phyloP scores from a whole-genome alignment of 371 early-diverging fungal genomes.

The Syncephalastrum monosporum region DNA sequence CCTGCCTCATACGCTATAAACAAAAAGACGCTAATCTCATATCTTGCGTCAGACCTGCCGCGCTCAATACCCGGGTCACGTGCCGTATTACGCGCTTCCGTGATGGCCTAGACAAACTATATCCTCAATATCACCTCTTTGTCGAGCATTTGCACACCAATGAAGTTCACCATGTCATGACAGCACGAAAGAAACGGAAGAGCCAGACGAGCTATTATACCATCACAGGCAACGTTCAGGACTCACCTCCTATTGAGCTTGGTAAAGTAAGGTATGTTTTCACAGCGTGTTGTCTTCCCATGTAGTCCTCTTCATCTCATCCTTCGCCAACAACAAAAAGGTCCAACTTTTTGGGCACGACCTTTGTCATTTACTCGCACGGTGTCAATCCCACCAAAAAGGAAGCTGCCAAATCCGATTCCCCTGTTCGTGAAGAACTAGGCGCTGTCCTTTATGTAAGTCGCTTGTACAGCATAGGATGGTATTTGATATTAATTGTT shows the following conservation, averaged over 20 bases:
- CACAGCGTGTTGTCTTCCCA: no score
- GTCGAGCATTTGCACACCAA: slow-evolving; percentile 64
- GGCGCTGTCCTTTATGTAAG: slow-evolving; percentile 83
- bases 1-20: neutral
- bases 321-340: slow-evolving; percentile 21
- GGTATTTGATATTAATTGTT: neutral
- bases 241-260: slow-evolving; percentile 26
- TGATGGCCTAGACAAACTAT: slow-evolving; percentile 68
- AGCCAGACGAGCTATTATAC: slow-evolving; percentile 73
- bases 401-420: slow-evolving; percentile 32
- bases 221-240: slow-evolving; percentile 48
- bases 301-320: no score
- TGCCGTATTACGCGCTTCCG: slow-evolving; percentile 76
- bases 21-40: neutral
- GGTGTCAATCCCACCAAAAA: slow-evolving; percentile 58
- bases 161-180: slow-evolving; percentile 51
- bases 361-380: slow-evolving; percentile 74
- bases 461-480: neutral
- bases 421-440: slow-evolving; percentile 66
- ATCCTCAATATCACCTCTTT: slow-evolving; percentile 74
- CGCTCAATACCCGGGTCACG: slow-evolving; percentile 69
- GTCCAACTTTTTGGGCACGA: slow-evolving; percentile 88
- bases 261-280: slow-evolving; percentile 62
- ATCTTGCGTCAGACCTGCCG: slow-evolving; percentile 57
- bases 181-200: slow-evolving; percentile 72